phyloP scores from a whole-genome alignment of 2,329 filamentous ascomycete genomes.

The Xylariaceae sp. region DNA sequence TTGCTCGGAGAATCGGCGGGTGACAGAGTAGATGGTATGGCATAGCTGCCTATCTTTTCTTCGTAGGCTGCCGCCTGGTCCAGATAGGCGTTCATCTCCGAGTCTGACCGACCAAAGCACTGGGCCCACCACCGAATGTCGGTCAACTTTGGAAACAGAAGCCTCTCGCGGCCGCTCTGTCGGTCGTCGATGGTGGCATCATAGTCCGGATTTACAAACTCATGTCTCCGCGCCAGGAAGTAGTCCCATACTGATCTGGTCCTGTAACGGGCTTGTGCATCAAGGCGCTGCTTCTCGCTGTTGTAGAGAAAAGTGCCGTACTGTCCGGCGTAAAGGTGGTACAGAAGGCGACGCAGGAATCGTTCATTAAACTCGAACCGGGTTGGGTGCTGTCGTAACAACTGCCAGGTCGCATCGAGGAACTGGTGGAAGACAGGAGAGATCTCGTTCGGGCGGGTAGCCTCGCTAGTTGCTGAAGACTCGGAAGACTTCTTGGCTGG shows the following conservation, averaged over 20 bases:
- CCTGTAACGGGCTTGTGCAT: conserved; percentile 60
- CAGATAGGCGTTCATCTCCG: conserved; percentile 81
- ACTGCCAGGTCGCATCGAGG: conserved; percentile 86
- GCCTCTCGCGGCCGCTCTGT: conserved; percentile 69
- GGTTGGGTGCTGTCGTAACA: conserved; percentile 76
- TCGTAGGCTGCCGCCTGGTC: conserved; percentile 47
- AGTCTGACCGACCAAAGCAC: conserved; percentile 76
- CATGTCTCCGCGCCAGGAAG: conserved; percentile 72
- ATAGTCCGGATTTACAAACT: conserved; percentile 81
- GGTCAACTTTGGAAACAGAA: conserved; percentile 71
- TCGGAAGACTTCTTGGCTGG: conserved; percentile 31
- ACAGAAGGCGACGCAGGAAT: conserved; percentile 81
- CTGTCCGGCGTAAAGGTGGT: conserved; percentile 92
- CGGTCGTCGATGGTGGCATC: conserved; percentile 71
- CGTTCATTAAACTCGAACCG: conserved; percentile 96
- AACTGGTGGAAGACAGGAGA: conserved; percentile 98
- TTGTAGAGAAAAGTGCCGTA: conserved; percentile 97
- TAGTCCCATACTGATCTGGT: conserved; percentile 95
- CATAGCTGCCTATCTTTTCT: conserved; percentile 34
- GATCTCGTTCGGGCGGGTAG: conserved; percentile 81
- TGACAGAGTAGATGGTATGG: conserved; percentile 19
- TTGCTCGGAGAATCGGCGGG: conserved; percentile 20
- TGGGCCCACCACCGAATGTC: conserved; percentile 94
- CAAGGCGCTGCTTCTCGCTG: conserved; percentile 79
- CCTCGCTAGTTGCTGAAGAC: conserved; percentile 50